A percentile compares a stretch with the other conserved stretches of the same genome.
phyloP scores from a whole-genome alignment of 1,284 basidiomycete genomes.

The Cryptococcus jaspeensis region DNA sequence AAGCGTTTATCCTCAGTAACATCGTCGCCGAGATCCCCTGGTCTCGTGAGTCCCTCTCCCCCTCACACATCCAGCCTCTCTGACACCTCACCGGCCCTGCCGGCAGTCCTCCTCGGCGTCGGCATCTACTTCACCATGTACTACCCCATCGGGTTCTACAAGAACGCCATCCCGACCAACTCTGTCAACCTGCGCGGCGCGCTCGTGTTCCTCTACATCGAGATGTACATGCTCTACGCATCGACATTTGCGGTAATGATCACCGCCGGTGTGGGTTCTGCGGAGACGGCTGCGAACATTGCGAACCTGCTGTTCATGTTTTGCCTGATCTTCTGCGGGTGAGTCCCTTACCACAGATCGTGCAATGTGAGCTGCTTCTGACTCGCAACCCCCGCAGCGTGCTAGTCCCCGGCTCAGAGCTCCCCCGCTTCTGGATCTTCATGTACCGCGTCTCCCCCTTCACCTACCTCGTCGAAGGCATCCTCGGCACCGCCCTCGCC shows the following conservation, averaged over 20 bases:
- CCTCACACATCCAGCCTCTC: too few relatives aligned
- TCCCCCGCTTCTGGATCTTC: conserved; percentile 76
- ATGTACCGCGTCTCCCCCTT: conserved; percentile 77
- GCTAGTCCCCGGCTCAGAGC: conserved; percentile 41
- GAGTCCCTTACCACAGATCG: conserved; percentile 4
- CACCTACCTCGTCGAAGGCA: conserved; percentile 56
- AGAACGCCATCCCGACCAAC: conserved; percentile 43
- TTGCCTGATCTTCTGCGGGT: conserved; percentile 52
- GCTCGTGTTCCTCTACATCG: conserved; percentile 44
- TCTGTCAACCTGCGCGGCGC: conserved; percentile 39
- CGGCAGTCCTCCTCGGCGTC: conserved; percentile 53
- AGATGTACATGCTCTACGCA: conserved; percentile 48
- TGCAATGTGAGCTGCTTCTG: conserved; percentile 6
- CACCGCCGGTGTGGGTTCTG: conserved; percentile 43
- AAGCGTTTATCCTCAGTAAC: conserved; percentile 39
- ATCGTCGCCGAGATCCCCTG: conserved; percentile 53
- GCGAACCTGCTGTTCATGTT: conserved; percentile 51
- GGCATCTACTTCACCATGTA: conserved; percentile 53
- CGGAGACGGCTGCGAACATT: conserved; percentile 51
- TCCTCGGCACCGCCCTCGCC: conserved; percentile 46
- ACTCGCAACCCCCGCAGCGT: conserved; percentile 50
- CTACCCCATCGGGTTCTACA: conserved; percentile 50
- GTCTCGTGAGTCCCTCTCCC: conserved; percentile 40
- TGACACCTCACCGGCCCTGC: not conserved
- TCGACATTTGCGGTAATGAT: conserved; percentile 48